phyloP scores from a whole-genome alignment of 352 stramenopile genomes.

The Sclerospora graminicola region DNA sequence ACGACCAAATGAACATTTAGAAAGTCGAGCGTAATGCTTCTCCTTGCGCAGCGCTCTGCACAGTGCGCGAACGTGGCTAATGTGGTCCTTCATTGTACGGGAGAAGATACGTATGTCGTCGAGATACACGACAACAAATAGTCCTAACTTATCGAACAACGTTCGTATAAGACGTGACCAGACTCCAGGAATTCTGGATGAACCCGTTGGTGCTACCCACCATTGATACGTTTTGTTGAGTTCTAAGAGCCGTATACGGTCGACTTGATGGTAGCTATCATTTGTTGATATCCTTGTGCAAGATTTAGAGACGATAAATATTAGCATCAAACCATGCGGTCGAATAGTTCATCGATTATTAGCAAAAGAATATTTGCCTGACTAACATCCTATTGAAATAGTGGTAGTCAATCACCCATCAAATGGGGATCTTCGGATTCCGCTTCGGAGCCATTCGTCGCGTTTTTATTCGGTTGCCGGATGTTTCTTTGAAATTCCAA shows the following conservation, averaged over 20 bases:
- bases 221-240: slow-evolving; percentile 1
- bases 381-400: not conserved
- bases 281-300: slow-evolving; percentile 1
- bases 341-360: not conserved
- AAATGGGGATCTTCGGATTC: slow-evolving; percentile 4
- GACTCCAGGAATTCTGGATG: slow-evolving; percentile 1
- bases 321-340: not conserved
- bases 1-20: not conserved
- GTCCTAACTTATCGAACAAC: not conserved
- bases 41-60: not conserved
- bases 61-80: not conserved
- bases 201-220: slow-evolving; percentile 1
- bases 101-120: slow-evolving; percentile 6
- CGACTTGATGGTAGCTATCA: not conserved
- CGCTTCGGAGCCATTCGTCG: slow-evolving; percentile 6
- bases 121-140: slow-evolving; percentile 2
- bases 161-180: not conserved
- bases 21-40: not conserved
- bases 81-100: not conserved
- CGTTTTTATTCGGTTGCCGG: slow-evolving; percentile 1
- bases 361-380: not conserved
- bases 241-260: not conserved
- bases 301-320: not conserved
- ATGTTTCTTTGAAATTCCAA: slow-evolving; percentile 14
- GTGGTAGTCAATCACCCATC: not conserved